Evolutionary conservation across 1,139 yeast species (phyloP), one percentile per base, ranked within the genome.

Genomic region (Pneumocystis sp.): DNA sequence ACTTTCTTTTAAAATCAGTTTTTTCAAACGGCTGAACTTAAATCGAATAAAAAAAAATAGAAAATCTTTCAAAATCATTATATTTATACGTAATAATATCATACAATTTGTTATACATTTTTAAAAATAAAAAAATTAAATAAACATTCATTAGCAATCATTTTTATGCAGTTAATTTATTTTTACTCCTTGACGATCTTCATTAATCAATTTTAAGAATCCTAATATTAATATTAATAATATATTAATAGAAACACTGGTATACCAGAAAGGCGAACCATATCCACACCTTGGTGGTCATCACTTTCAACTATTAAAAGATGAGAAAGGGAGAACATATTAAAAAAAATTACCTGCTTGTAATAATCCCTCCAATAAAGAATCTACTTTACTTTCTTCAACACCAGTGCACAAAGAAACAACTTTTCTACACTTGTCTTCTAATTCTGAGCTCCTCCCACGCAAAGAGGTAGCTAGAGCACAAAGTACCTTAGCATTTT

Each of bases 341-440:
- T 8, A 25, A 25, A 6, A 50, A 50, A 50, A 6, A 3, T 25
- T 25, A 50, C 57, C 96, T 17, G 97, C 96, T 73, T 87, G 89
- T 39, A 93, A 82, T 64, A 93, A 80, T 3, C 95, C 96, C 70
- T 87, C 95, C 66, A 93, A 80, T 71, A 93, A 80, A 67, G 82
- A 83, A 74, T 93, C 98, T 59, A 91, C 96, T 70, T 86, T 86
- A 34, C 77, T 79, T 65, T 83, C 86, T 62, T 85, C 89, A 35
- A 90, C 95, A 29, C 95, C 93, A 3, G 96, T 87, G 77, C 97
- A 91, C 66, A 89, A 80, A 61, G 96, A 85, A 57, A 93, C 93
- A 31, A 93, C 96, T 71, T 88, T 82, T 72, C 95, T 85, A 77
- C 90, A 93, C 74, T 91, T 91, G 45, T 84, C 81, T 68, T 95